Evolutionary conservation across 2,329 filamentous ascomycete species (phyloP), one percentile per base, ranked within the genome.

Genomic region (Leptosphaerulina australis): DNA sequence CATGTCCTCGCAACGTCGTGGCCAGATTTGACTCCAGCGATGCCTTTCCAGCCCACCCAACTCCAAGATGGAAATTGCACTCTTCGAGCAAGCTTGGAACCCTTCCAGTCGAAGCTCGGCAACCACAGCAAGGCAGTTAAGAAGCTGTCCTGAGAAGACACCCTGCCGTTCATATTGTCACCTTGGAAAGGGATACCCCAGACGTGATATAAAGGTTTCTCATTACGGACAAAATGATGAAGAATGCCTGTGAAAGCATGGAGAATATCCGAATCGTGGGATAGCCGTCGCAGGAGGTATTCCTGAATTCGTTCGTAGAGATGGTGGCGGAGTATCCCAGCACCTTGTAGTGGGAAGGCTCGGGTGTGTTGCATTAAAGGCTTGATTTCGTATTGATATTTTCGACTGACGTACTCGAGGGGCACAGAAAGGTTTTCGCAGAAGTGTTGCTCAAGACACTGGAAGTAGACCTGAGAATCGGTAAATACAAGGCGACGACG

Each of bases 401-500:
- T 30, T 21, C 33, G 9, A 25, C 41, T 30, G 15, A 29, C 10
- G 11, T 17, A 5, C 12, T 24, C 18, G 8, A 30, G 14, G 10
- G 31, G 33, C 5, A 22, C 22, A 6, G 17, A 10, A 7, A 41
- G 11, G 8, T 10, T 41, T 31, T 46, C 43, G 26, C 34, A 46
- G 21, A 31, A 44, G 6, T 33, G 18, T 15, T 38, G 31, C 18
- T 39, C 33, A 18, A 47, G 24, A 15, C 71, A 72, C 36, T 71
- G 67, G 29, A 69, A 72, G 44, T 67, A 70, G 1, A 70, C 56
- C 9, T 62, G 53, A 0, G 59, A 61, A 6, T 68, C 56, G 2
- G 67, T 67, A 24, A 76, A 75, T 10, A 74, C 66, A 1, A 76
- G 59, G 39, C 69, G 71, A 5, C 72, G 57, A 7, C 62, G 47